Percentiles rank a stretch among this genome's conserved stretches.
Evolutionary conservation across 352 stramenopile species (phyloP).

Genomic region (Aphanomyces euteiches): DNA sequence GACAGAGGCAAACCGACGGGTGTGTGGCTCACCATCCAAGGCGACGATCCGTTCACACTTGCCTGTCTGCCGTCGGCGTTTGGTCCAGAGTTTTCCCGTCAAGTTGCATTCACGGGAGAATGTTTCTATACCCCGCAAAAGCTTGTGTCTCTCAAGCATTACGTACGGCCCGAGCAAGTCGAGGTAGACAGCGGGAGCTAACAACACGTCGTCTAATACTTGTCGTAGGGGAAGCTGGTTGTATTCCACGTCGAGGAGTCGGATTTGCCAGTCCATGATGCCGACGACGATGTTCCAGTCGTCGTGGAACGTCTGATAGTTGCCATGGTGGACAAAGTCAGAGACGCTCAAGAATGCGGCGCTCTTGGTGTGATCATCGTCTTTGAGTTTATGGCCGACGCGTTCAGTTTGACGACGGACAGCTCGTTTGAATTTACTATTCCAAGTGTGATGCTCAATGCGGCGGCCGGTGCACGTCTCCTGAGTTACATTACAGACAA

Average conservation of each 20-base stretch:
- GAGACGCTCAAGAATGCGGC: constrained; percentile 59
- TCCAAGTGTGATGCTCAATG: constrained; percentile 65
- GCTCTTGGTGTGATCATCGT: constrained; percentile 54
- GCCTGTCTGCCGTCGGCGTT: constrained; percentile 56
- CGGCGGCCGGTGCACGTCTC: constrained; percentile 47
- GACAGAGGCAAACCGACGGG: constrained; percentile 55
- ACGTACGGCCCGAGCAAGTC: constrained; percentile 63
- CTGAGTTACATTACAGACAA: constrained; percentile 43
- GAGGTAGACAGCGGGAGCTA: constrained; percentile 30
- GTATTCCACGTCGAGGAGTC: constrained; percentile 65
- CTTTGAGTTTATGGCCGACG: constrained; percentile 67
- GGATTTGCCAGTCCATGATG: constrained; percentile 50
- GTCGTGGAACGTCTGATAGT: constrained; percentile 65
- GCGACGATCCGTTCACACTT: constrained; percentile 37
- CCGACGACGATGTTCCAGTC: constrained; percentile 52
- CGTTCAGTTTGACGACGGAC: constrained; percentile 53
- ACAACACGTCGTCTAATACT: background rate
- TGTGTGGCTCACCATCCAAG: constrained; percentile 48
- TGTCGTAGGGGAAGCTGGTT: constrained; percentile 44
- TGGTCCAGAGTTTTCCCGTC: constrained; percentile 42
- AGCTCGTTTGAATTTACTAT: constrained; percentile 55
- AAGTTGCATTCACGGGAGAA: constrained; percentile 36
- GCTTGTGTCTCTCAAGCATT: constrained; percentile 52
- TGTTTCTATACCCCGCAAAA: constrained; percentile 68
- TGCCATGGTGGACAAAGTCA: constrained; percentile 64